Conservation (phyloP, 1,284 basidiomycete species). For the Ustilago crameri region DNA sequence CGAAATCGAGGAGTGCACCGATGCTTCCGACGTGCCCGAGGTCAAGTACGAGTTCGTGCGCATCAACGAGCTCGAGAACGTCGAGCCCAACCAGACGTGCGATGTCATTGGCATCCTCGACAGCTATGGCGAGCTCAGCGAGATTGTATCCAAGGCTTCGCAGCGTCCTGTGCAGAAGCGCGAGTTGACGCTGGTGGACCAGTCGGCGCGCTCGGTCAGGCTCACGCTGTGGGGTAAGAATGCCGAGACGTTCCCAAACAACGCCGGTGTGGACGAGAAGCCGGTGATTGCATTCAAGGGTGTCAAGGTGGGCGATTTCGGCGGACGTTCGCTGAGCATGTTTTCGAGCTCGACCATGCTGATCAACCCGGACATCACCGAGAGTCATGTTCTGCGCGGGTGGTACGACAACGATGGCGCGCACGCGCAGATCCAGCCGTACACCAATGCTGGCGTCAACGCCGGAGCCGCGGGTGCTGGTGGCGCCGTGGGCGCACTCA, state of each 20-base stretch:
- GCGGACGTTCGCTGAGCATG: conserved; percentile 79
- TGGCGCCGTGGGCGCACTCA: conserved; percentile 68
- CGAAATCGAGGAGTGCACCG: conserved; percentile 65
- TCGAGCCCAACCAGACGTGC: conserved; percentile 69
- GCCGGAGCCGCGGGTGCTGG: conserved; percentile 49
- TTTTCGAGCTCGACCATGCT: conserved; percentile 72
- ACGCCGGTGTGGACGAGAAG: conserved; percentile 59
- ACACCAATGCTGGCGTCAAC: conserved; percentile 69
- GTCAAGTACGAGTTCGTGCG: conserved; percentile 67
- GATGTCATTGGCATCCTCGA: conserved; percentile 65
- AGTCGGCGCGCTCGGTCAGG: conserved; percentile 81
- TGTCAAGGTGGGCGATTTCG: conserved; percentile 93
- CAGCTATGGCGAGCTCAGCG: conserved; percentile 60
- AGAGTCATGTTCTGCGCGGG: conserved; percentile 85
- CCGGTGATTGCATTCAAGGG: conserved; percentile 83
- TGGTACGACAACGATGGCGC: conserved; percentile 75
- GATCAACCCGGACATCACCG: conserved; percentile 86
- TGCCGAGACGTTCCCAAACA: conserved; percentile 79
- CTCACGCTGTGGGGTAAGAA: conserved; percentile 96
- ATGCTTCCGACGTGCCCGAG: conserved; percentile 64
- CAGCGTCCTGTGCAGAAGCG: conserved; percentile 66
- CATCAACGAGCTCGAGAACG: conserved; percentile 62
- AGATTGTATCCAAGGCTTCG: conserved; percentile 65
- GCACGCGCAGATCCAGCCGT: conserved; percentile 57
- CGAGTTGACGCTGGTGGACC: conserved; percentile 80